These are phyloP conservation scores for Aspergillus clavatus DNA, from an alignment of 2,329 filamentous ascomycete species.

Conservation along the genomic window DNA sequence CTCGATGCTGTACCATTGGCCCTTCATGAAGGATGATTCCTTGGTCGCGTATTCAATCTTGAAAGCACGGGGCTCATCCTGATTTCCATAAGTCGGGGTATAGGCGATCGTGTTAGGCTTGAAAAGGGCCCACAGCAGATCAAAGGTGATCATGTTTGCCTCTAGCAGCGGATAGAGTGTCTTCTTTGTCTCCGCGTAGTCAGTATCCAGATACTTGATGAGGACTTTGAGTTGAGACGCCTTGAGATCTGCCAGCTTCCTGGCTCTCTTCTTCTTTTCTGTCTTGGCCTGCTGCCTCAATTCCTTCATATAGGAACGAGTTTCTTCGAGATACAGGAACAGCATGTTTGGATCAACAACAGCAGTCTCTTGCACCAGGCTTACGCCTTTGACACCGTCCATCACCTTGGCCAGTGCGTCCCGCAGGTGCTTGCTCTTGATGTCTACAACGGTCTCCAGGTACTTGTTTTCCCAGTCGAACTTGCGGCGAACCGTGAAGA, in stretches of 20 bases:
- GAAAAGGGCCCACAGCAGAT: constrained; percentile 82
- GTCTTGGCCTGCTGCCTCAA: constrained; percentile 63
- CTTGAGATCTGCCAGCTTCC: constrained; percentile 36
- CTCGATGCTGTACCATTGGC: constrained; percentile 71
- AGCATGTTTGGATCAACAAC: constrained; percentile 67
- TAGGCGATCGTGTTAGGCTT: constrained; percentile 80
- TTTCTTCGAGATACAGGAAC: constrained; percentile 72
- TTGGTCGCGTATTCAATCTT: constrained; percentile 73
- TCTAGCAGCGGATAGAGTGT: constrained; percentile 75
- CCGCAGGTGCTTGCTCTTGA: constrained; percentile 75
- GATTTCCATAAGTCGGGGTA: constrained; percentile 68
- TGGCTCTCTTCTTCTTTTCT: constrained; percentile 41
- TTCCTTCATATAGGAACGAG: constrained; percentile 60
- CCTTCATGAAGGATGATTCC: constrained; percentile 63
- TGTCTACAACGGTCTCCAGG: constrained; percentile 68
- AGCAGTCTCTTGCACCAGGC: constrained; percentile 73
- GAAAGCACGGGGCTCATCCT: constrained; percentile 74
- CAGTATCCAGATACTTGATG: constrained; percentile 71
- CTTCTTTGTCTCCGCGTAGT: constrained; percentile 74
- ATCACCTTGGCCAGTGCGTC: constrained; percentile 67
- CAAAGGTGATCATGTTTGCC: constrained; percentile 80
- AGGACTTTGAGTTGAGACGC: constrained; percentile 61
- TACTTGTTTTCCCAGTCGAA: constrained; percentile 86
- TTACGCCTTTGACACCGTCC: constrained; percentile 72
- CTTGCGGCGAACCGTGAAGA: constrained; percentile 75